A percentile compares a stretch with the other conserved stretches of the same genome.
phyloP scores from a whole-genome alignment of 202 grass and related monocot species.

The Bolboschoenoplectus hybrid region DNA sequence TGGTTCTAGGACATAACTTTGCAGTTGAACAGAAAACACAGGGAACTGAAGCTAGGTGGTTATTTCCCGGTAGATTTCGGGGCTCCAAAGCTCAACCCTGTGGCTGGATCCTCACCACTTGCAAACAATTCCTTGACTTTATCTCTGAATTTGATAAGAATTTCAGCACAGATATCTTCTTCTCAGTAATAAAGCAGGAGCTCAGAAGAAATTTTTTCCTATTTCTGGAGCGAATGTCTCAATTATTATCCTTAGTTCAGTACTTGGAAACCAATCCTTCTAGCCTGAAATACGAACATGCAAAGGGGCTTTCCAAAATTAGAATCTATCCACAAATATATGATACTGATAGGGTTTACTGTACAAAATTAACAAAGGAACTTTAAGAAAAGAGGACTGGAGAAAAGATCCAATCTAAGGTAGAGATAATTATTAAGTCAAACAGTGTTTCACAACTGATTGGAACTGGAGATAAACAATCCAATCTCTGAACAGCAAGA shows the following conservation, averaged over 20 bases:
- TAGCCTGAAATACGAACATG: conserved; percentile 15
- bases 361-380: not conserved
- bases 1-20: not conserved
- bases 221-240: not conserved
- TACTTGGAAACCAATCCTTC: not conserved
- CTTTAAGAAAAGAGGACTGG: conserved; percentile 5
- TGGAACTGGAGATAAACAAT: conserved; percentile 27
- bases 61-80: conserved; percentile 16
- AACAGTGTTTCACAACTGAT: not conserved
- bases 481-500: not conserved
- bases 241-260: not conserved
- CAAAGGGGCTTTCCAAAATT: conserved; percentile 13
- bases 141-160: not conserved
- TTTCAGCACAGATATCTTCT: not conserved
- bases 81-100: not conserved
- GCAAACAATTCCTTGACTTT: not conserved
- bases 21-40: conserved; percentile 12
- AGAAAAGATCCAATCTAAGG: conserved; percentile 34
- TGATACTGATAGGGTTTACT: not conserved
- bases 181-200: not conserved
- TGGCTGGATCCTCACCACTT: not conserved
- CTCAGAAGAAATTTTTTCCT: not conserved
- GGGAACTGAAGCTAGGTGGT: conserved; percentile 1
- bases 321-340: conserved; percentile 25
- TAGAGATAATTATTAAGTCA: conserved; percentile 10